phyloP scores from a whole-genome alignment of 202 grass and related monocot genomes.

The Dendrocalamus latiflorus region DNA sequence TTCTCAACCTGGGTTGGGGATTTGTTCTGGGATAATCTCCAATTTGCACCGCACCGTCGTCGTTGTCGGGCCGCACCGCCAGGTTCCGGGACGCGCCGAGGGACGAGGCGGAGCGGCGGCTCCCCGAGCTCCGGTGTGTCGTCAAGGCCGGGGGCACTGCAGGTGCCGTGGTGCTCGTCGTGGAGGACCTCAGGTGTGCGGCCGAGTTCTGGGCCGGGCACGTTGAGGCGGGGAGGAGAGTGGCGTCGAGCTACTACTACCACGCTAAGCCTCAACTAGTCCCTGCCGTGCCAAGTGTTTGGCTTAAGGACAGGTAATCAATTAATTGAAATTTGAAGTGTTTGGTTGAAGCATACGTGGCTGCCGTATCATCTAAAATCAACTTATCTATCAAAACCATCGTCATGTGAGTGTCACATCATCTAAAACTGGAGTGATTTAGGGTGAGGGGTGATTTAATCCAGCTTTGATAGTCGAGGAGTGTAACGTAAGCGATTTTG shows the following conservation, averaged over 20 bases:
- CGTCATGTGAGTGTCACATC: no score
- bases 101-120: constrained; percentile 53
- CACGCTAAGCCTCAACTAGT: neutral
- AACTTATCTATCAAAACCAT: no score
- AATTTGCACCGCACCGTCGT: no score
- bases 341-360: no score
- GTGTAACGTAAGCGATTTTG: no score
- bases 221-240: constrained; percentile 17
- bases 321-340: no score
- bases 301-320: no score
- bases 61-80: neutral
- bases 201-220: constrained; percentile 44
- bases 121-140: constrained; percentile 50
- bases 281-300: no score
- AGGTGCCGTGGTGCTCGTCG: constrained; percentile 32
- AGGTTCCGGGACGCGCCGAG: constrained; percentile 34
- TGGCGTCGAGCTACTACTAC: neutral
- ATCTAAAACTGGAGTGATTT: no score
- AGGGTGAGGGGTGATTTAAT: no score
- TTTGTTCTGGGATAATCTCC: neutral
- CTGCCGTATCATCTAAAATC: no score
- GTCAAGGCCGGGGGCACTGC: constrained; percentile 32
- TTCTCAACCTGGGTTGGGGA: neutral
- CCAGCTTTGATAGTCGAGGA: no score
- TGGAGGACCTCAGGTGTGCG: constrained; percentile 65